phyloP scores from a whole-genome alignment of 2,329 filamentous ascomycete genomes.

The Fusarium sterilihyphosum region DNA sequence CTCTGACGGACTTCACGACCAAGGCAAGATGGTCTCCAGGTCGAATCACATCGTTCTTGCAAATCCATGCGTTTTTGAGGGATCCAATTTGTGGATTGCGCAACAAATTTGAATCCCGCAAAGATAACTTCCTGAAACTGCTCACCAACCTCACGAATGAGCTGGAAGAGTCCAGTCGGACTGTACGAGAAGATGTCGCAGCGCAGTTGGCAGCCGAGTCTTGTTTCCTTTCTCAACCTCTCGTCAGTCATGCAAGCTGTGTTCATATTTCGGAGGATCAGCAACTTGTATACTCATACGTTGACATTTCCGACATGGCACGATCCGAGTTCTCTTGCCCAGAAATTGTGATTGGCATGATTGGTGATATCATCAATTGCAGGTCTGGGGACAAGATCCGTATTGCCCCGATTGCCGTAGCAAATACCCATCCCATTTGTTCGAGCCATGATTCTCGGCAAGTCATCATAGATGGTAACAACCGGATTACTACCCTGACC shows the following conservation, averaged over 20 bases:
- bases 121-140: not conserved
- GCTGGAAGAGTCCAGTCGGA: not conserved
- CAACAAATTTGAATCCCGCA: not conserved
- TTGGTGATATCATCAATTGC: not conserved
- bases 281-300: not conserved
- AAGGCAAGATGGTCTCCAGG: not conserved
- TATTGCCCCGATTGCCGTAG: not conserved
- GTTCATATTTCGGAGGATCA: not conserved
- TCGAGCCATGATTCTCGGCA: not conserved
- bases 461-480: not conserved
- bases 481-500: not conserved
- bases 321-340: not conserved
- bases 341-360: not conserved
- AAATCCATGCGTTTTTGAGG: not conserved
- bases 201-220: not conserved
- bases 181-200: not conserved
- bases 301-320: not conserved
- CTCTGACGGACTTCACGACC: not conserved
- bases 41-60: not conserved
- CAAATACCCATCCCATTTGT: not conserved
- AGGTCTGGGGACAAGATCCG: not conserved
- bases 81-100: not conserved
- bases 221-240: not conserved
- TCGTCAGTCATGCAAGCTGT: not conserved
- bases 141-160: not conserved